These are phyloP conservation scores for Rhynchosporium agropyri DNA, from an alignment of 2,329 filamentous ascomycete genomes.

Conservation along the genomic window DNA sequence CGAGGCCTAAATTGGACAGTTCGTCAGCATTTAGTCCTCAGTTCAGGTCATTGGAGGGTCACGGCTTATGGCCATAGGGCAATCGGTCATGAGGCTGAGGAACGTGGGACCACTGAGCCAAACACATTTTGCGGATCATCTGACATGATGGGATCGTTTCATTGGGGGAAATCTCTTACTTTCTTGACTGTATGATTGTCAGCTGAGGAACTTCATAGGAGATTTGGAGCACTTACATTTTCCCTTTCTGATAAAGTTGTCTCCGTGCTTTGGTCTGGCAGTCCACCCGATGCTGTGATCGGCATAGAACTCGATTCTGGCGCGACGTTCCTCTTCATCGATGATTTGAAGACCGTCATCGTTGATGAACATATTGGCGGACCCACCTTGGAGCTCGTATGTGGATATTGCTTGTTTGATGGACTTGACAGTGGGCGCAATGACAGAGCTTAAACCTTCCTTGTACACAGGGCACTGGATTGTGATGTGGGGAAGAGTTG, in stretches of 20 bases:
- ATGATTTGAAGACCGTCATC: slow-evolving; percentile 74
- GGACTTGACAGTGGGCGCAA: slow-evolving; percentile 74
- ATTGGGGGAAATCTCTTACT: slow-evolving; percentile 36
- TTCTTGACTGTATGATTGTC: slow-evolving; percentile 44
- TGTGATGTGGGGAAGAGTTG: slow-evolving; percentile 70
- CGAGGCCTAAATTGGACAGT: slow-evolving; percentile 64
- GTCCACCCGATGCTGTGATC: slow-evolving; percentile 73
- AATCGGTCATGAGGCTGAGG: slow-evolving; percentile 4
- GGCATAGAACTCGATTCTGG: slow-evolving; percentile 68
- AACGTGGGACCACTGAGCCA: slow-evolving; percentile 17
- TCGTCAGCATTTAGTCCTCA: slow-evolving; percentile 32
- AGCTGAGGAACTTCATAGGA: slow-evolving; percentile 14
- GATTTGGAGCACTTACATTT: slow-evolving; percentile 47
- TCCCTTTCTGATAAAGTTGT: slow-evolving; percentile 63
- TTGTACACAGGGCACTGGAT: slow-evolving; percentile 90
- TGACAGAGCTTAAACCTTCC: slow-evolving; percentile 75
- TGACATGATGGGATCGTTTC: neutral
- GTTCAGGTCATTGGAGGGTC: neutral
- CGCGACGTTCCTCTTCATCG: slow-evolving; percentile 60
- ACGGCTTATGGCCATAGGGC: slow-evolving; percentile 2
- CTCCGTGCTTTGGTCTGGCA: slow-evolving; percentile 64
- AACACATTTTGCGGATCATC: slow-evolving; percentile 14
- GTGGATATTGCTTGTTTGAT: slow-evolving; percentile 78
- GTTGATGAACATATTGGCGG: slow-evolving; percentile 76
- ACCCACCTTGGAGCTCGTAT: slow-evolving; percentile 77